Conservation (phyloP, 495 filamentous ascomycete species). For the Penicillium daleae region DNA sequence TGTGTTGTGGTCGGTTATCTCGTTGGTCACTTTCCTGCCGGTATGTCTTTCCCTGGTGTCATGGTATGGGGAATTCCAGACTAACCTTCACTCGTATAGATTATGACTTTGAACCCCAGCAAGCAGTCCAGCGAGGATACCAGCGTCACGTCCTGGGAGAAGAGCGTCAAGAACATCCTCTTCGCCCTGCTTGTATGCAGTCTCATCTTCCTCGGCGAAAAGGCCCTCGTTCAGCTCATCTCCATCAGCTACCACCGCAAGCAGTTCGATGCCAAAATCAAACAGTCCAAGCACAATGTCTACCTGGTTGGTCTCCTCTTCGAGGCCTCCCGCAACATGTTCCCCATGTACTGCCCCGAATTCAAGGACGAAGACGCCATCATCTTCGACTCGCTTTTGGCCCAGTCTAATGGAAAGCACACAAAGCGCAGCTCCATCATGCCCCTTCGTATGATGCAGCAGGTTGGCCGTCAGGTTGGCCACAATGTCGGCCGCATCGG, state of each 20-base stretch:
- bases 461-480: conserved; percentile 50
- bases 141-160: conserved; percentile 53
- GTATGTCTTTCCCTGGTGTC: conserved; percentile 44
- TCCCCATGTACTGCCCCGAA: conserved; percentile 88
- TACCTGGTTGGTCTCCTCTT: conserved; percentile 80
- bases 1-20: conserved; percentile 83
- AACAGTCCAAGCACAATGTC: conserved; percentile 83
- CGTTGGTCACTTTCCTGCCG: conserved; percentile 76
- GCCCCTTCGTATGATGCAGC: conserved; percentile 70
- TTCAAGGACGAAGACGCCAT: conserved; percentile 89
- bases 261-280: conserved; percentile 87
- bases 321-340: conserved; percentile 83
- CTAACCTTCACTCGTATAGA: conserved; percentile 34
- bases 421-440: conserved; percentile 62
- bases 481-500: conserved; percentile 79
- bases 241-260: conserved; percentile 93
- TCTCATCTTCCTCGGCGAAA: conserved; percentile 78
- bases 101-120: conserved; percentile 49
- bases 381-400: conserved; percentile 77
- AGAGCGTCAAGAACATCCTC: conserved; percentile 70
- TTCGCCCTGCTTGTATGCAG: conserved; percentile 76
- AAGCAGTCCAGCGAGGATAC: conserved; percentile 49
- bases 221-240: conserved; percentile 86
- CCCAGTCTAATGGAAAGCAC: conserved; percentile 16
- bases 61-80: conserved; percentile 16